Evolutionary conservation across 108 stramenopile species (phyloP).

Genomic region (Cyclotella baltica): DNA sequence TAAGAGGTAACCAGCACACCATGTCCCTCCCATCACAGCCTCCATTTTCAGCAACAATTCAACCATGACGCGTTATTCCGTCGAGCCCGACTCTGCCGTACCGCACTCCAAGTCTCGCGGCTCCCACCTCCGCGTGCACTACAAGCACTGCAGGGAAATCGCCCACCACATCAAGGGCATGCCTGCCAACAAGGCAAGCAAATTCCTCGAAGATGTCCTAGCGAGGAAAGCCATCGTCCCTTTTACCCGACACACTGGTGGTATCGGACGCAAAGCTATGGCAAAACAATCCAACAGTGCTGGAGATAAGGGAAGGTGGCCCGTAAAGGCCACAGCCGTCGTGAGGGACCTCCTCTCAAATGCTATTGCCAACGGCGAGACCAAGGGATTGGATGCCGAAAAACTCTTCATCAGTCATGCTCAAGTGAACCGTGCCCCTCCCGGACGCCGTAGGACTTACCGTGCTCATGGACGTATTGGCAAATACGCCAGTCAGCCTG

Average conservation of each 20-base stretch:
- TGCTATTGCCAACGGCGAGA: constrained; percentile 97
- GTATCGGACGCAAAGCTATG: constrained; percentile 96
- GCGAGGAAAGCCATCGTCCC: constrained; percentile 95
- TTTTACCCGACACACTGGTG: constrained; percentile 97
- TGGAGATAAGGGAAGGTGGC: constrained; percentile 97
- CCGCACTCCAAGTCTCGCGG: constrained; percentile 93
- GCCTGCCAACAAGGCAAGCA: constrained; percentile 88
- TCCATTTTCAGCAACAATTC: constrained; percentile 1
- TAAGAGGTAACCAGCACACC: not conserved
- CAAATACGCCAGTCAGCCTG: constrained; percentile 97
- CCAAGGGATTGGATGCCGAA: constrained; percentile 93
- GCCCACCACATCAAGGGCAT: constrained; percentile 95
- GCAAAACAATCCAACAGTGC: constrained; percentile 92
- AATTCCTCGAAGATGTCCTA: constrained; percentile 94
- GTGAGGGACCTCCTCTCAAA: constrained; percentile 95
- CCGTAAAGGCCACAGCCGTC: constrained; percentile 97
- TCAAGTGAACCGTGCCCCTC: constrained; percentile 96
- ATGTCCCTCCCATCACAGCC: not conserved
- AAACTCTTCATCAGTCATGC: constrained; percentile 92
- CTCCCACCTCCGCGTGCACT: constrained; percentile 97
- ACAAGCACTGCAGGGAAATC: constrained; percentile 99
- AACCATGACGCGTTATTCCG: constrained; percentile 84
- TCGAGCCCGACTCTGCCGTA: constrained; percentile 83
- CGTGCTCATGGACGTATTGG: constrained; percentile 99
- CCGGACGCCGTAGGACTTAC: constrained; percentile 98